A percentile compares a stretch with the other conserved stretches of the same genome.
Conservation (phyloP, 2,329 filamentous ascomycete genomes). For the Colletotrichum australisinense region DNA sequence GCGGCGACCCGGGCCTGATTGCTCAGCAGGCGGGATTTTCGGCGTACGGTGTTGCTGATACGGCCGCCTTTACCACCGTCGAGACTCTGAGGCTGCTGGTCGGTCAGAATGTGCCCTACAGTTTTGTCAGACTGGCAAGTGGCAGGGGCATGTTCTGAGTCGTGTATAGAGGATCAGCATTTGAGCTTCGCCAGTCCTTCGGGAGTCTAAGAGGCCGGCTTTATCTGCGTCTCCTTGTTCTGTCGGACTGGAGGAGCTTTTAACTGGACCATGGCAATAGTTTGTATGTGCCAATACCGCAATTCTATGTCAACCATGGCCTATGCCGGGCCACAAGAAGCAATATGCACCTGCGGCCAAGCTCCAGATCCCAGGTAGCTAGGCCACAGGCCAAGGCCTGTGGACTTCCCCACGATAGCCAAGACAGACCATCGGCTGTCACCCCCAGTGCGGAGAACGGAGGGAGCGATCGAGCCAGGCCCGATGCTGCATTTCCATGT, state of each 20-base stretch:
- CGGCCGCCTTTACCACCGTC: conserved; percentile 86
- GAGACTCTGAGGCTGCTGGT: conserved; percentile 83
- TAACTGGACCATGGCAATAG: neutral
- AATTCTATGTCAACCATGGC: neutral
- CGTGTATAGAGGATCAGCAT: neutral
- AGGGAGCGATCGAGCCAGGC: conserved; percentile 21
- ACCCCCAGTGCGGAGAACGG: conserved; percentile 17
- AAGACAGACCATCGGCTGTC: conserved; percentile 14
- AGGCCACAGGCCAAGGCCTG: neutral
- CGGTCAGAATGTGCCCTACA: conserved; percentile 88
- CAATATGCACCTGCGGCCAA: neutral
- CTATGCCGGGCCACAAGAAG: neutral
- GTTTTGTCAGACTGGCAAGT: conserved; percentile 82
- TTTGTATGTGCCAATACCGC: neutral
- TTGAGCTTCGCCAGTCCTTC: neutral
- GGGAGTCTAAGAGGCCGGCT: neutral
- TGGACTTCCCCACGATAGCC: conserved; percentile 21
- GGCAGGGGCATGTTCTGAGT: conserved; percentile 61
- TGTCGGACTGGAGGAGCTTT: neutral
- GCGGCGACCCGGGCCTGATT: conserved; percentile 74
- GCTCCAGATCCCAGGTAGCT: neutral
- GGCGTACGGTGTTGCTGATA: conserved; percentile 82
- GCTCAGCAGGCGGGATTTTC: conserved; percentile 82
- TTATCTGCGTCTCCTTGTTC: neutral
- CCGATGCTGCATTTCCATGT: conserved; percentile 21